Evolutionary conservation across 2,329 filamentous ascomycete species (phyloP), one percentile per base, ranked within the genome.

Genomic region (Pyrenochaeta sp.): DNA sequence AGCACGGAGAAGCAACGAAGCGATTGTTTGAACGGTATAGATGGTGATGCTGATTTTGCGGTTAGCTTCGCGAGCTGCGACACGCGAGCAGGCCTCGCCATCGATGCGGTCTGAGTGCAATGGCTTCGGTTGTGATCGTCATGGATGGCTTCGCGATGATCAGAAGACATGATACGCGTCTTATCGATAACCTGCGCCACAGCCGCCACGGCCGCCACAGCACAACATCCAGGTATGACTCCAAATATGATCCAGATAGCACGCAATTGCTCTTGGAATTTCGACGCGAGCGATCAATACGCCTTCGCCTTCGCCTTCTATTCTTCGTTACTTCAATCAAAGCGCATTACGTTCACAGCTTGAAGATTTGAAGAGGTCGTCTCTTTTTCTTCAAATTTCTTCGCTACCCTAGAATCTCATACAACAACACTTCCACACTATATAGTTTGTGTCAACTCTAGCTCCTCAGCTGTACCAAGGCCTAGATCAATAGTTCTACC

Each of bases 1-100:
- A 96, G 86, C 62, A 92, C 87, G 43, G 93, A 96, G 82, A 97
- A 96, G 34, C 77, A 74, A 61, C 86, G 82, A 8, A 19, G 22
- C 19, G 56, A 30, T 10, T 51, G 52, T 46, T 13, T 48, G 32
- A 40, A 40, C n/a, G 45, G 34, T 12, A 30, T 30, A 32, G 24
- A 2, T 10, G 36, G 52, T 24, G 34, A 34, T 4, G 37, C 8
- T 45, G 47, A n/a, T 3, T 44, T 12, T 24, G 30, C 12, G 19
- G n/a, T n/a, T 22, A 62, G 56, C 51, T 52, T 58, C 22, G 32
- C 50, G 6, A 65, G 54, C 58, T 58, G 59, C 22, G 56, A 12
- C 52, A 54, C 28, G 30, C 53, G 58, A 28, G 62, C 49, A 32
- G 47, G 48, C 55, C 51, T 64, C 48, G 68, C 66, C 68, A 71